Evolutionary conservation across 495 filamentous ascomycete genomes (phyloP).

Genomic region (Penicillium argentinense): DNA sequence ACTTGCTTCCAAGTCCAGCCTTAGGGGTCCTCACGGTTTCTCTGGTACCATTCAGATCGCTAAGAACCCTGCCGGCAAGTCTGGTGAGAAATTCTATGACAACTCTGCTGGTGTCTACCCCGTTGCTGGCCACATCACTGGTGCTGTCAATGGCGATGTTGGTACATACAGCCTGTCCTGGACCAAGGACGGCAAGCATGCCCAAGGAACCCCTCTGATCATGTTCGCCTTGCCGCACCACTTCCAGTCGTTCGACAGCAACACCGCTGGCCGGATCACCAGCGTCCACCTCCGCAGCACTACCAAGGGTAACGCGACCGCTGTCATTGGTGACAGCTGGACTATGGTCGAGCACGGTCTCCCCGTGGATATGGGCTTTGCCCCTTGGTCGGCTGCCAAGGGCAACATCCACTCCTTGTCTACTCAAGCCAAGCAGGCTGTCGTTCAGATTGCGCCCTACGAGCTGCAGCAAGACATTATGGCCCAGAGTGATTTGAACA

Average conservation of each 20-base stretch:
- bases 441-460: constrained; percentile 55
- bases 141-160: constrained; percentile 52
- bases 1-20: constrained; percentile 43
- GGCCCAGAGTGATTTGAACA: constrained; percentile 71
- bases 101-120: constrained; percentile 73
- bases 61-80: constrained; percentile 62
- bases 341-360: constrained; percentile 73
- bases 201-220: constrained; percentile 50
- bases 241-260: constrained; percentile 64
- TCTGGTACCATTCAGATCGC: constrained; percentile 78
- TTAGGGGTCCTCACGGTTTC: constrained; percentile 54
- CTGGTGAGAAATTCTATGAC: constrained; percentile 72
- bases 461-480: constrained; percentile 75
- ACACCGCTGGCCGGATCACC: constrained; percentile 56
- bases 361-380: constrained; percentile 70
- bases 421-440: constrained; percentile 47
- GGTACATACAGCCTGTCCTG: constrained; percentile 76
- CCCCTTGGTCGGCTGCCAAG: constrained; percentile 64
- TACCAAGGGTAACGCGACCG: constrained; percentile 79
- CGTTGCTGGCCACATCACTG: constrained; percentile 59
- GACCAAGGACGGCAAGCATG: constrained; percentile 61
- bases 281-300: constrained; percentile 70
- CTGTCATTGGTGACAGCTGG: constrained; percentile 75
- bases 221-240: constrained; percentile 96
- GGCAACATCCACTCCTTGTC: constrained; percentile 55